Conservation (phyloP, 345 rosid species). For the Adansonia digitata region DNA sequence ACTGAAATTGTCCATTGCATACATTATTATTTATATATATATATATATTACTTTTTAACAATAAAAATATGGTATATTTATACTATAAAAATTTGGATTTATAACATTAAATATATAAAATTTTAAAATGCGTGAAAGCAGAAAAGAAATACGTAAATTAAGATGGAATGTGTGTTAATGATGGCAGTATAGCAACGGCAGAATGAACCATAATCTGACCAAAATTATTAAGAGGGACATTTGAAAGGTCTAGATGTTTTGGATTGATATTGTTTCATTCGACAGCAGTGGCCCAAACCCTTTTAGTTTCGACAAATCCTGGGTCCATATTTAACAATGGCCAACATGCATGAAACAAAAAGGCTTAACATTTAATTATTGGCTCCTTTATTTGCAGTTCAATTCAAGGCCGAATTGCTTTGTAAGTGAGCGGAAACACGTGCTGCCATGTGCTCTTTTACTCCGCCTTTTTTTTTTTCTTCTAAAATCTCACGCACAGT, state of each 20-base stretch:
- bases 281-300: not conserved
- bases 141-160: too few species aligned
- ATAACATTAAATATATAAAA: too few species aligned
- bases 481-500: not conserved
- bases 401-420: not conserved
- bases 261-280: not conserved
- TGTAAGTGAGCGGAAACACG: not conserved
- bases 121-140: too few species aligned
- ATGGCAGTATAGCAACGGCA: not conserved
- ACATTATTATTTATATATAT: too few species aligned
- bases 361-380: too few species aligned
- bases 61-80: too few species aligned
- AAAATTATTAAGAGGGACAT: not conserved
- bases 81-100: too few species aligned
- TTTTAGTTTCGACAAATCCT: not conserved
- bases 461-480: too few species aligned
- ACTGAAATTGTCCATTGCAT: not conserved
- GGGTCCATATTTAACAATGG: not conserved
- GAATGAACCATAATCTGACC: not conserved
- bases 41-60: too few species aligned
- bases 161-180: not conserved
- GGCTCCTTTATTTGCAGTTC: not conserved
- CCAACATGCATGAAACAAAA: too few species aligned
- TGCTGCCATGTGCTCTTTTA: constrained; percentile 3
- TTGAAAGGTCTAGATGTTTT: not conserved